Evolutionary conservation across 2,329 filamentous ascomycete species (phyloP).

Genomic region (Sordariomycetes sp.): DNA sequence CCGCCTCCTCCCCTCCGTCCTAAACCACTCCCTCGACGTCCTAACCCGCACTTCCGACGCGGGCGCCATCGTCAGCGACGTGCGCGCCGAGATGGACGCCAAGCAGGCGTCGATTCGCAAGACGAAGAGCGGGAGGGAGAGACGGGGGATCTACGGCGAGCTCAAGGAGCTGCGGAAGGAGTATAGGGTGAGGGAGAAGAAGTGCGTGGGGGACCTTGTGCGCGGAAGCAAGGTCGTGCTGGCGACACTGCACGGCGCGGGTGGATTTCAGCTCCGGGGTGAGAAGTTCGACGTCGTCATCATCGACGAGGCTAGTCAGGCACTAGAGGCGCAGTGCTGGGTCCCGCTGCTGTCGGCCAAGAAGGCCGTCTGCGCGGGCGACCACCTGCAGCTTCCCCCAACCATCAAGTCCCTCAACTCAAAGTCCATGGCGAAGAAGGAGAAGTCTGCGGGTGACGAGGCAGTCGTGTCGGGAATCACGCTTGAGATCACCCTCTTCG

Average conservation of each 20-base stretch:
- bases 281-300: constrained; percentile 87
- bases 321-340: constrained; percentile 94
- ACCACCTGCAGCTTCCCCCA: constrained; percentile 86
- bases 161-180: constrained; percentile 78
- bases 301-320: constrained; percentile 92
- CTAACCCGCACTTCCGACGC: constrained; percentile 85
- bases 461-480: constrained; percentile 36
- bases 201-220: constrained; percentile 67
- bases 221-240: constrained; percentile 74
- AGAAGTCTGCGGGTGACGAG: constrained; percentile 19
- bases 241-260: constrained; percentile 84
- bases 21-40: constrained; percentile 83
- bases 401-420: constrained; percentile 74
- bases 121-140: constrained; percentile 66
- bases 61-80: constrained; percentile 76
- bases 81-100: constrained; percentile 82
- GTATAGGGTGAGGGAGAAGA: constrained; percentile 70
- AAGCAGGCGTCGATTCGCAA: constrained; percentile 85
- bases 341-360: constrained; percentile 68
- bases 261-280: constrained; percentile 66
- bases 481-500: constrained; percentile 86
- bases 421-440: constrained; percentile 21
- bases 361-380: constrained; percentile 84
- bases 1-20: constrained; percentile 72
- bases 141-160: constrained; percentile 71